phyloP scores from a whole-genome alignment of 441 rosid genomes.

The Populus hybrid region DNA sequence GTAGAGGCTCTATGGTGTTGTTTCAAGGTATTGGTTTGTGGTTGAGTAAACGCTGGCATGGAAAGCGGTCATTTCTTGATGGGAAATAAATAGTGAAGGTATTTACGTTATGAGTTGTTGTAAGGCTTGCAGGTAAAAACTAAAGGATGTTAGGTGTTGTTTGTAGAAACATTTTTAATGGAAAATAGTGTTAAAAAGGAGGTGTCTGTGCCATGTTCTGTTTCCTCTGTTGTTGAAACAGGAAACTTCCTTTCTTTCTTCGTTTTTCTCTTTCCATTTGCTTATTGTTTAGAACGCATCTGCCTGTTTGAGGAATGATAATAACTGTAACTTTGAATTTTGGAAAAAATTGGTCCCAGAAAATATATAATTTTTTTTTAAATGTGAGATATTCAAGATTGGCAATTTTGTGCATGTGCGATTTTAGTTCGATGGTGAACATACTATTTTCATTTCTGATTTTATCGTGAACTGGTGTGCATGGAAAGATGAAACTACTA shows the following conservation, averaged over 20 bases:
- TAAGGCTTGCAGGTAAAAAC: background rate
- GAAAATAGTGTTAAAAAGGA: background rate
- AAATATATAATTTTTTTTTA: background rate
- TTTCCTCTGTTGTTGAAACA: conserved; percentile 8
- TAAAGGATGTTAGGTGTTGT: background rate
- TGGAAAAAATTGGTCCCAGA: background rate
- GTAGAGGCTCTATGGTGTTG: background rate
- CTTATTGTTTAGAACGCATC: background rate
- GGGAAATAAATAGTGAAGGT: background rate
- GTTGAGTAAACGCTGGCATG: background rate
- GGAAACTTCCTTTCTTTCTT: background rate
- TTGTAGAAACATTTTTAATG: background rate
- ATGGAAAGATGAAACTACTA: too few species aligned
- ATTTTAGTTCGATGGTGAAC: background rate
- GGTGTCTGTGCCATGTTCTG: background rate
- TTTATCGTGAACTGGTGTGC: background rate
- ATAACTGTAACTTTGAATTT: background rate
- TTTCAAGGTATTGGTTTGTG: background rate
- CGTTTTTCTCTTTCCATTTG: background rate
- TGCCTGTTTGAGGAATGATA: background rate
- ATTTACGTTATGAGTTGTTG: background rate
- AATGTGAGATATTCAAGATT: background rate
- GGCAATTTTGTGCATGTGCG: background rate
- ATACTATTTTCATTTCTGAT: background rate
- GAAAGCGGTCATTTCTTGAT: background rate